A percentile compares a stretch with the other conserved stretches of the same genome.
Conservation (phyloP, 2,329 filamentous ascomycete genomes). For the Penicillium sp. region DNA sequence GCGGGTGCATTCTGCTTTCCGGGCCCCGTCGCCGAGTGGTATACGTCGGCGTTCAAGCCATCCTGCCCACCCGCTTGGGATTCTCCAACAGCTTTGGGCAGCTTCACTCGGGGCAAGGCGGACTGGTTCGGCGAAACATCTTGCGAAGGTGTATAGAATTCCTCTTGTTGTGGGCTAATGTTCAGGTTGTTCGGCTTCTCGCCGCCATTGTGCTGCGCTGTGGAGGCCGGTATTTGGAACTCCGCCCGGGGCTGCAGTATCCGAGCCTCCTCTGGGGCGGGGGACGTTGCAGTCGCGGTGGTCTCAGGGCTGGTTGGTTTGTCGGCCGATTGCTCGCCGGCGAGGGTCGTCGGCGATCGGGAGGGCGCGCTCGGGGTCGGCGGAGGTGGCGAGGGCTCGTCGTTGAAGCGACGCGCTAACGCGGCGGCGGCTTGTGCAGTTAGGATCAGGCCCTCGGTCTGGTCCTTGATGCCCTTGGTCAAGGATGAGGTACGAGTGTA, state of each 20-base stretch:
- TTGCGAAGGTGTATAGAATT: conserved; percentile 56
- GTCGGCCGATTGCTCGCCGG: conserved; percentile 29
- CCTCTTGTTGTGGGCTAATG: conserved; percentile 58
- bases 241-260: conserved; percentile 53
- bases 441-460: conserved; percentile 62
- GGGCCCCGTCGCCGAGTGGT: conserved; percentile 43
- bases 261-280: conserved; percentile 47
- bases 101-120: conserved; percentile 56
- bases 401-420: conserved; percentile 60
- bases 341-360: conserved; percentile 25
- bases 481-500: conserved; percentile 66
- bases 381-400: conserved; percentile 36
- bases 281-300: conserved; percentile 14
- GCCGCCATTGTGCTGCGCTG: conserved; percentile 46
- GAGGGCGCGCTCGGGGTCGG: conserved; percentile 10
- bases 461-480: conserved; percentile 62
- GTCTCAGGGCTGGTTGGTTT: conserved; percentile 22
- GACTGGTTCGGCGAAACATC: conserved; percentile 52
- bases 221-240: conserved; percentile 53
- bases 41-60: conserved; percentile 59
- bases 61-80: conserved; percentile 47
- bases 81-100: conserved; percentile 55
- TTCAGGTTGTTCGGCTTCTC: conserved; percentile 34
- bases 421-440: conserved; percentile 63
- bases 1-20: conserved; percentile 24